These are phyloP conservation scores for Fusarium sp. DNA, from an alignment of 2,329 filamentous ascomycete genomes.

Conservation along the genomic window DNA sequence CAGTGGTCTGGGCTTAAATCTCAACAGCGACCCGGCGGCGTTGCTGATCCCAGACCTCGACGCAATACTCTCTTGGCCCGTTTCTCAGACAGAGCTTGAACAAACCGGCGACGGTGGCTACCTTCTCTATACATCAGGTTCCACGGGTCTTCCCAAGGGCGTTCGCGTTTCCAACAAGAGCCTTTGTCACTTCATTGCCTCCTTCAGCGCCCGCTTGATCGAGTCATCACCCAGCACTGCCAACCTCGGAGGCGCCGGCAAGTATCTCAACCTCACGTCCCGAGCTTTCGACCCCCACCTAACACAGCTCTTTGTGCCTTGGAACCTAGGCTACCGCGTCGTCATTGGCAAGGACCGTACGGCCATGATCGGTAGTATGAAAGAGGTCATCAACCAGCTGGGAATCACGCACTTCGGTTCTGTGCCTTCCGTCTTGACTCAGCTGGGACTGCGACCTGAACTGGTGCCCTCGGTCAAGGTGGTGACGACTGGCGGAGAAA, in stretches of 20 bases:
- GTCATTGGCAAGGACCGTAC: conserved; percentile 19
- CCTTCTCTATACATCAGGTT: conserved; percentile 27
- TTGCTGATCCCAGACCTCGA: background rate
- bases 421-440: conserved; percentile 16
- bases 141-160: conserved; percentile 23
- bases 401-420: conserved; percentile 18
- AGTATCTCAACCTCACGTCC: conserved; percentile 27
- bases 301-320: conserved; percentile 18
- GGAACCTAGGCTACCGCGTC: conserved; percentile 8
- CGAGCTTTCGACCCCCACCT: conserved; percentile 26
- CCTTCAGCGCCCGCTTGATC: conserved; percentile 2
- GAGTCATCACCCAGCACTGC: conserved; percentile 2
- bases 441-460: conserved; percentile 1
- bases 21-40: fast-evolving
- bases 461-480: conserved; percentile 18
- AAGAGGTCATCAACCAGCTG: conserved; percentile 18
- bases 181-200: conserved; percentile 20
- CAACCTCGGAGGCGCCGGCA: background rate
- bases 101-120: conserved; percentile 5
- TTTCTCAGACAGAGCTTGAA: background rate
- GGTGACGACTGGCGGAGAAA: conserved; percentile 23
- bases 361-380: conserved; percentile 2
- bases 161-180: conserved; percentile 17
- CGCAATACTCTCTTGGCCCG: no score
- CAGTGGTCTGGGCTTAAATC: background rate